phyloP scores from a whole-genome alignment of 176 grass and related monocot genomes.

The Eragrostis curvula region DNA sequence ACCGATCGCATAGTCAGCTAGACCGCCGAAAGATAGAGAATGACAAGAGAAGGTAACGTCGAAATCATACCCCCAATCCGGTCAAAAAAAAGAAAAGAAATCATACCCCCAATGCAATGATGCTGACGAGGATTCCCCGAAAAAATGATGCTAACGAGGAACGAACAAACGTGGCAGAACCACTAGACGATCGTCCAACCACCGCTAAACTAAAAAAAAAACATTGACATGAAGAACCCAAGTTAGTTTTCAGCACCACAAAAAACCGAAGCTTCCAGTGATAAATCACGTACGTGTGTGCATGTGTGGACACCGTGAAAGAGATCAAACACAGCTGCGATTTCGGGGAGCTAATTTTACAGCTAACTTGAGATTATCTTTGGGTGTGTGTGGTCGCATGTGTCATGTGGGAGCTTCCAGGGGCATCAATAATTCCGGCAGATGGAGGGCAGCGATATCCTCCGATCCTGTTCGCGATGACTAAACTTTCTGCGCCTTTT shows the following conservation, averaged over 20 bases:
- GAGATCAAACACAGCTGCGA: background rate
- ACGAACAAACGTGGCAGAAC: background rate
- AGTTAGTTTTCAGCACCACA: background rate
- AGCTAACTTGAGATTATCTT: constrained; percentile 4
- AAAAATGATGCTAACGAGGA: background rate
- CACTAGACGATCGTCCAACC: background rate
- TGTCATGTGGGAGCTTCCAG: constrained; percentile 12
- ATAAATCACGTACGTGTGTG: background rate
- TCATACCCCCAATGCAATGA: constrained; percentile 3
- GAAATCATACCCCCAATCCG: background rate
- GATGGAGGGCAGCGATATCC: constrained; percentile 9
- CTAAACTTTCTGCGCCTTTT: constrained; percentile 11
- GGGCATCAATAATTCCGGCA: constrained; percentile 43
- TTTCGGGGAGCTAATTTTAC: constrained; percentile 23
- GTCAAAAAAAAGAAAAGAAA: too few relatives aligned
- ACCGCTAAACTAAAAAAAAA: background rate
- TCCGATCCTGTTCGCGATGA: too few relatives aligned
- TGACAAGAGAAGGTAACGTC: background rate
- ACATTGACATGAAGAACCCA: background rate
- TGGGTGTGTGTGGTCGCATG: constrained; percentile 19
- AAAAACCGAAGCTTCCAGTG: background rate
- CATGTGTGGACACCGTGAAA: background rate
- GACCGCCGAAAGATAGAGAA: background rate
- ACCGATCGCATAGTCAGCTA: background rate
- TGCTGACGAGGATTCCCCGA: background rate